Percentiles rank a stretch among this genome's conserved stretches.
phyloP scores from a whole-genome alignment of 352 stramenopile species.

The Pythium dissotocum region DNA sequence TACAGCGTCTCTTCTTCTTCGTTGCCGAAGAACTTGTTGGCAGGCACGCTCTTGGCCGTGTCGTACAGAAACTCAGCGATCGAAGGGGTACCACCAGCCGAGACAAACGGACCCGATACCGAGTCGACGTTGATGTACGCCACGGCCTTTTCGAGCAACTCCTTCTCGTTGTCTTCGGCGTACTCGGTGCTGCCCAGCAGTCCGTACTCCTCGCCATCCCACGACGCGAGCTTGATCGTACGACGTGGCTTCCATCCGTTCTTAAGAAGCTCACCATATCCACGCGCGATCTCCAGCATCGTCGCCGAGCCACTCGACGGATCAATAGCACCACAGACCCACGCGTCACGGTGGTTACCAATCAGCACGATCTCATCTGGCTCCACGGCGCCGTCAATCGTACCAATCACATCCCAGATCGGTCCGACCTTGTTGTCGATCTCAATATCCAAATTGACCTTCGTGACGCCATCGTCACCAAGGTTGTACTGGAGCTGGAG shows the following conservation, averaged over 20 bases:
- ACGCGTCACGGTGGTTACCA: constrained; percentile 90
- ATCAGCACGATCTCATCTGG: constrained; percentile 75
- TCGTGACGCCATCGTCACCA: constrained; percentile 58
- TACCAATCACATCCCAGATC: constrained; percentile 90
- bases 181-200: constrained; percentile 84
- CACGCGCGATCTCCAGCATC: constrained; percentile 81
- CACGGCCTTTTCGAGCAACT: constrained; percentile 50
- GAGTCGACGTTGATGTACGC: constrained; percentile 87
- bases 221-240: constrained; percentile 78
- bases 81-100: constrained; percentile 57
- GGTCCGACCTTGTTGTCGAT: constrained; percentile 76
- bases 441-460: constrained; percentile 53
- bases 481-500: constrained; percentile 63
- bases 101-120: constrained; percentile 53
- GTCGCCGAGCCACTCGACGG: constrained; percentile 76
- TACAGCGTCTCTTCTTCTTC: constrained; percentile 33
- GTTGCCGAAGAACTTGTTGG: constrained; percentile 39
- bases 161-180: constrained; percentile 59
- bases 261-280: constrained; percentile 59
- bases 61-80: constrained; percentile 59
- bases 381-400: constrained; percentile 55
- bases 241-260: constrained; percentile 65
- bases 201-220: constrained; percentile 86
- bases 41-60: constrained; percentile 49
- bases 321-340: constrained; percentile 87